phyloP scores from a whole-genome alignment of 1,284 basidiomycete species.

The Retiboletus flavoniger region DNA sequence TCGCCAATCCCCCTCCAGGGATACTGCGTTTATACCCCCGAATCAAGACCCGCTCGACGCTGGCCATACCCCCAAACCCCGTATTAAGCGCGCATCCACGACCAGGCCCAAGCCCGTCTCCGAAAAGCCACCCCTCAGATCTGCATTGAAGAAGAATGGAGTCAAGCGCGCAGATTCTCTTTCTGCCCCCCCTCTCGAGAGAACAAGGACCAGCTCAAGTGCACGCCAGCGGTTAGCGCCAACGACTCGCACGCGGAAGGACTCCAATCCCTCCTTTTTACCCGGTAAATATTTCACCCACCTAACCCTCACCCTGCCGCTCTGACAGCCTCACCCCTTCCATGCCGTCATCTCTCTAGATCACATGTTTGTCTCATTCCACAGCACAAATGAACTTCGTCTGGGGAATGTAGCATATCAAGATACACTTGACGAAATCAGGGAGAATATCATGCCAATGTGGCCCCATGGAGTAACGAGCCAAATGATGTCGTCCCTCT shows the following conservation, averaged over 20 bases:
- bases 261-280: slow-evolving; percentile 32
- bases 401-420: slow-evolving; percentile 42
- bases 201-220: slow-evolving; percentile 35
- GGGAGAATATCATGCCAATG: slow-evolving; percentile 43
- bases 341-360: slow-evolving; percentile 36
- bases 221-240: slow-evolving; percentile 32
- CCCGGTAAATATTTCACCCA: slow-evolving; percentile 30
- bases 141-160: slow-evolving; percentile 55
- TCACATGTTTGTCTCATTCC: slow-evolving; percentile 58
- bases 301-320: slow-evolving; percentile 1
- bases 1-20: slow-evolving; percentile 21
- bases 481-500: slow-evolving; percentile 28
- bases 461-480: slow-evolving; percentile 47
- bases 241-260: slow-evolving; percentile 35
- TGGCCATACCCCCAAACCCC: slow-evolving; percentile 23
- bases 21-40: slow-evolving; percentile 28
- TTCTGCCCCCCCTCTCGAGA: slow-evolving; percentile 26
- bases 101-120: slow-evolving; percentile 17
- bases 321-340: slow-evolving; percentile 14
- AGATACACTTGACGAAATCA: slow-evolving; percentile 40
- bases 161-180: slow-evolving; percentile 27
- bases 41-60: slow-evolving; percentile 22
- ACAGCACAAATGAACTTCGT: slow-evolving; percentile 41
- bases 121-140: slow-evolving; percentile 46
- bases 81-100: slow-evolving; percentile 26